Base-by-base conservation (phyloP, 1,284 basidiomycete genomes). In the Leucoagaricus sp. region DNA sequence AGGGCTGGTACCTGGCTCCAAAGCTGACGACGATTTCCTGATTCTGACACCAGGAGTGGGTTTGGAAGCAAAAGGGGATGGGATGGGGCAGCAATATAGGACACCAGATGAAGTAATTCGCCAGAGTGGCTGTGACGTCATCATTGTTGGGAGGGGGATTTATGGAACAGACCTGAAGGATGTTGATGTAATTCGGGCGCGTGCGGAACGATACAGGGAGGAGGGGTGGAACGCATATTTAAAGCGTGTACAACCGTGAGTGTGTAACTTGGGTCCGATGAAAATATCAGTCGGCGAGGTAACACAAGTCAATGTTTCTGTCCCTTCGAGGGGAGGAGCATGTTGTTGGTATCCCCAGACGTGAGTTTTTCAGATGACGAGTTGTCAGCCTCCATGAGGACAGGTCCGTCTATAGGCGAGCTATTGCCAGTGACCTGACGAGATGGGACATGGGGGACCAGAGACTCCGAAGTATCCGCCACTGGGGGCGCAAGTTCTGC, bases 101-200 rank as follows among this genome's bases (percentile, higher is more conserved):
- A 96, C 95, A 2, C 97, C 97, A 0, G 75, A 83, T 33, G 81
- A 96, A 70, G 96, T 97, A 21, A 78, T 99, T 15, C 71, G 84
- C 34, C 85, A 91, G 49, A 86, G 83, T 44, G 96, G 94, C n/a
- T 94, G 93, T 70, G 97, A 99, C 75, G 84, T 99, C 26, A 99
- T 99, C 68, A 99, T 99, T 62, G 97, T 99, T 36, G 97, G 97
- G 13, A 79, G 97, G 57, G 97, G 96, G 0, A 90, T 99, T 51
- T 97, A 98, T 72, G 94, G 93, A 15, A 84, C 84, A 58, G 83
- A 86, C 38, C 69, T 69, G 38, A 70, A 63, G 29, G 75, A 82
- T 41, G 78, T 83, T 7, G 75, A 83, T 13, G 77, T 82, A 19
- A 82, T 87, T 42, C 77, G 81, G 28, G 76, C 75, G 42, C 90